phyloP scores from a whole-genome alignment of 2,329 filamentous ascomycete species.

The Allantophomopsis cytisporea region DNA sequence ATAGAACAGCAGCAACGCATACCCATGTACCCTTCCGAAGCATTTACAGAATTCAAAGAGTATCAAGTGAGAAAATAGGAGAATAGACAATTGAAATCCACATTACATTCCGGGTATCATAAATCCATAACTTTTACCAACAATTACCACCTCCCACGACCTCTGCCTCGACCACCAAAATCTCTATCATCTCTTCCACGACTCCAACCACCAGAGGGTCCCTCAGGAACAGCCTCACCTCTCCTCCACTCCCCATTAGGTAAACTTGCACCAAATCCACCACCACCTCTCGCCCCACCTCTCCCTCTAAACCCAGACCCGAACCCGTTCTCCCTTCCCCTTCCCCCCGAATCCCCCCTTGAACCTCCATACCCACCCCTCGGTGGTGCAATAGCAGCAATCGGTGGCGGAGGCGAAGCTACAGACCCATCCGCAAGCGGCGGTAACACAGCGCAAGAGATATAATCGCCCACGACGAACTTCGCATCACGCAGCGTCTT shows the following conservation, averaged over 20 bases:
- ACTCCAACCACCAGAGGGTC: slow-evolving; percentile 4
- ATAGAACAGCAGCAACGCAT: too few relatives aligned
- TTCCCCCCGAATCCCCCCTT: slow-evolving; percentile 18
- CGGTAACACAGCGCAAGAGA: slow-evolving; percentile 70
- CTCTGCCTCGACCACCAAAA: slow-evolving; percentile 31
- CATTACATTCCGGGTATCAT: too few relatives aligned
- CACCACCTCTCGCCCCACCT: slow-evolving; percentile 25
- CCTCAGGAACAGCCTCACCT: slow-evolving; percentile 24
- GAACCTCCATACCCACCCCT: slow-evolving; percentile 30
- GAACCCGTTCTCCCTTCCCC: slow-evolving; percentile 15
- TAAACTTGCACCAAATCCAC: slow-evolving; percentile 14
- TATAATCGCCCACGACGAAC: slow-evolving; percentile 82
- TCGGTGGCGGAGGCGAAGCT: slow-evolving; percentile 35
- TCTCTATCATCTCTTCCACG: slow-evolving; percentile 14
- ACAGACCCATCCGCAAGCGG: slow-evolving; percentile 64
- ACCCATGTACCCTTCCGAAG: too few relatives aligned
- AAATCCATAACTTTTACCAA: too few relatives aligned
- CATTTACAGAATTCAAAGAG: too few relatives aligned
- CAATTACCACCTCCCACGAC: slow-evolving; percentile 25
- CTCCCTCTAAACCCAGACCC: slow-evolving; percentile 30
- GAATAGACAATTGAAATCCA: too few relatives aligned
- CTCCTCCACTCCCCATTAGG: slow-evolving; percentile 25
- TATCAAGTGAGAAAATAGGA: too few relatives aligned
- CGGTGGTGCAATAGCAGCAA: background rate
- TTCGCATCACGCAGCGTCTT: slow-evolving; percentile 65